Conservation (phyloP, 2,329 filamentous ascomycete genomes). For the Pseudogymnoascus sp. region DNA sequence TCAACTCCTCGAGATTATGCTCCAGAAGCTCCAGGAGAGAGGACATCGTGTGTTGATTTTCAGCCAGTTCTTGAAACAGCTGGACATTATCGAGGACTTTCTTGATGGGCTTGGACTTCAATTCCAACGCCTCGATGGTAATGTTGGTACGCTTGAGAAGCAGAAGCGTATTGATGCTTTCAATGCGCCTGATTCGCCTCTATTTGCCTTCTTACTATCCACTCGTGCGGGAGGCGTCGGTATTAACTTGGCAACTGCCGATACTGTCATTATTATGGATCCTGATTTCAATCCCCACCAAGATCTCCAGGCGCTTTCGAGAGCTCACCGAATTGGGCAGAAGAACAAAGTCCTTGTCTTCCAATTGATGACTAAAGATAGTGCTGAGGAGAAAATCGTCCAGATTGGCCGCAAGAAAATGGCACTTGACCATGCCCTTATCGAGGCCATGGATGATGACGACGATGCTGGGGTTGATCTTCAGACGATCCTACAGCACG, state of each 20-base stretch:
- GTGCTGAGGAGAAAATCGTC: constrained; percentile 91
- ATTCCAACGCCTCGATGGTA: constrained; percentile 82
- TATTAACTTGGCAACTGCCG: constrained; percentile 93
- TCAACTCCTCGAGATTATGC: constrained; percentile 71
- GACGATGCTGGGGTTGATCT: constrained; percentile 72
- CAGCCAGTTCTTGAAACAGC: constrained; percentile 85
- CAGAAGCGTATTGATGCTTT: constrained; percentile 91
- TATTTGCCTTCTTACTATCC: constrained; percentile 88
- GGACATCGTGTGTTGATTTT: constrained; percentile 92
- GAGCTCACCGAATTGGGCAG: constrained; percentile 93
- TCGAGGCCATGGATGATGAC: constrained; percentile 84
- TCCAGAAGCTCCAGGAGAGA: constrained; percentile 76
- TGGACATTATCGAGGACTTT: constrained; percentile 91
- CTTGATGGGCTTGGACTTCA: constrained; percentile 64
- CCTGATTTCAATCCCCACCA: constrained; percentile 97
- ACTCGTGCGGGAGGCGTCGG: constrained; percentile 93
- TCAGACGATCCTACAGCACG: constrained; percentile 80
- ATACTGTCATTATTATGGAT: constrained; percentile 96
- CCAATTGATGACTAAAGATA: constrained; percentile 82
- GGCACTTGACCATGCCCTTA: constrained; percentile 88
- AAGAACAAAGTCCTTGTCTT: constrained; percentile 94
- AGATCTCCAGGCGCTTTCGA: constrained; percentile 89
- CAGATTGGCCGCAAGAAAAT: constrained; percentile 94
- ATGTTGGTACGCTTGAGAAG: constrained; percentile 72
- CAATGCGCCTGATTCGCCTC: constrained; percentile 72